Base-by-base conservation (phyloP, 148 eudicot genomes). In the Persicaria tinctoria region DNA sequence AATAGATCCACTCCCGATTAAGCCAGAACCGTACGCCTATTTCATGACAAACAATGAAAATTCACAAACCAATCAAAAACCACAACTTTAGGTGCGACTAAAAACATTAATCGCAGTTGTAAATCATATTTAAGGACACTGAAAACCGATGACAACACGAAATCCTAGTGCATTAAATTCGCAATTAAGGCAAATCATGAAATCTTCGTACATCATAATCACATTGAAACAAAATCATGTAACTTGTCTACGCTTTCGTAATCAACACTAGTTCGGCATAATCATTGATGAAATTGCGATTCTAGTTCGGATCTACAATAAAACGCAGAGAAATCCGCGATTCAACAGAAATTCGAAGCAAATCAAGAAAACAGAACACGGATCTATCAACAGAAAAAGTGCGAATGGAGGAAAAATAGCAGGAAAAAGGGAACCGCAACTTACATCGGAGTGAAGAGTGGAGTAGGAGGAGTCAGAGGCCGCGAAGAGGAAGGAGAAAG, bases 391-490 rank as follows among this genome's bases (percentile, higher is more conserved):
- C 56, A 57, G 41, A 76, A 9, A 14, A 46, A 5, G 23, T 45
- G 2, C 46, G n/a, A 6, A 7, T 6, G 3, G 45, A 55, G 11
- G 7, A 5, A 32, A 73, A 11, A 1, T 8, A 63, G 54, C 49
- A 7, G n/a, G 10, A 76, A 17, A 69, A 41, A 66, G 10, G 48
- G 9, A 64, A 49, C 70, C 60, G 83, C 84, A 5, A 20, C 55
- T 64, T 56, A 71, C 74, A 71, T 46, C 32, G 51, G 74, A 48
- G 74, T 17, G 57, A 76, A 73, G 70, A 72, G 73, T 49, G 83
- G 84, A 83, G 48, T 76, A 57, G 18, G 68, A 27, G 55, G 76
- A 4, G 32, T 76, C 70, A 23, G 88, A 78, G 2, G 82, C 48
- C 9, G 82, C 70, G 78, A 75, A 73, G 71, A 76, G 77, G 50